Base-by-base conservation (phyloP, 306 rosid genomes). In the Notholithocarpus densiflorus region DNA sequence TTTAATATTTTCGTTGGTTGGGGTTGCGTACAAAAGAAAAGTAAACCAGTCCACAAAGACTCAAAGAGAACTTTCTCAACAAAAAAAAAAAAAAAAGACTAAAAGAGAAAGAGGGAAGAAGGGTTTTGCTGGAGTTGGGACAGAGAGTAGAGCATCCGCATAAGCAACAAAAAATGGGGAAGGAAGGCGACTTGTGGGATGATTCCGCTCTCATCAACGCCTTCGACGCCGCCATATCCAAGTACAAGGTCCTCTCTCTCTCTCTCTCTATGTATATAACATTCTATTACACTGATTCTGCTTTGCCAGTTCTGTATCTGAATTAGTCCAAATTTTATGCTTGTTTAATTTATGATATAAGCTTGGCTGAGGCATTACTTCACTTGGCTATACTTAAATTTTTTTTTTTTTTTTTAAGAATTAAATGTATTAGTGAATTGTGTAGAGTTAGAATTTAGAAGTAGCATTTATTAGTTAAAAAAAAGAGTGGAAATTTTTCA, bases 181-280 rank as follows among this genome's bases (percentile, higher is more conserved):
- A 81, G 65, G 84, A 89, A 34, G 88, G 89, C 65, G 89, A 88
- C 54, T 79, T 91, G 69, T 94, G 97, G 97, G 97, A 94, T 78
- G 97, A 94, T 86, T 91, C 95, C 5, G 90, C 93, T 89, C 90
- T 92, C 43, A 79, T 92, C 84, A 75, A 62, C 79, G 97, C 95
- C 78, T 91, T 92, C 83, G 90, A 94, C n/a, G 75, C 81, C 56
- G 92, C 98, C 68, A 75, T 92, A 77, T 85, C 89, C 75, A 85
- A 79, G 21, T 94, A 88, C 88, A 94, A 92, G 97, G 97, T 90
- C 72, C 29, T 31, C 9, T 65, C 66, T 71, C 80, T 34, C 43
- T 37, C 43, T 37, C 43, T 37, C 4, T 27, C 29, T 29, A 0
- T 29, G 32, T 31, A 31, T 31, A 37, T 7, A 40, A 40, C 45